phyloP scores from a whole-genome alignment of 352 stramenopile genomes.

The Phytophthora rubi region DNA sequence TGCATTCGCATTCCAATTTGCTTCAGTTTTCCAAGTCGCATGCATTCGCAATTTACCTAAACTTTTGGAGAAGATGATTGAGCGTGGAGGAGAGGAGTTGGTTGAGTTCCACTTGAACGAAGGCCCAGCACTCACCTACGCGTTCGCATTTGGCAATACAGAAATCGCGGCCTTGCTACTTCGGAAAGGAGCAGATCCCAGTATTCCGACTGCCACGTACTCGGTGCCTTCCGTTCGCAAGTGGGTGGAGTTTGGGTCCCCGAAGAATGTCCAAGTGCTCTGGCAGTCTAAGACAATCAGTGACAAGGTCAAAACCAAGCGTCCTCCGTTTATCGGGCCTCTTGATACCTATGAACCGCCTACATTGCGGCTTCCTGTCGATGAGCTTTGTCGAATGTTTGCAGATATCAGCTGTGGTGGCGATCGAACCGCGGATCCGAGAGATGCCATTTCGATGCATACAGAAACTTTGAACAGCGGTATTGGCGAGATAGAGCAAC shows the following conservation, averaged over 20 bases:
- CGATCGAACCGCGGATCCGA: background rate
- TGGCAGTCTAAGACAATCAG: slow-evolving; percentile 16
- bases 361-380: slow-evolving; percentile 22
- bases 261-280: slow-evolving; percentile 33
- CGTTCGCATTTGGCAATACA: slow-evolving; percentile 64
- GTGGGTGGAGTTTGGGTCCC: slow-evolving; percentile 65
- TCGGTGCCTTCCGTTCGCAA: slow-evolving; percentile 64
- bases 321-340: slow-evolving; percentile 36
- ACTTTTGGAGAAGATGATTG: slow-evolving; percentile 60
- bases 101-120: slow-evolving; percentile 69
- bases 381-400: slow-evolving; percentile 35
- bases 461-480: background rate
- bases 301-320: background rate
- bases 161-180: slow-evolving; percentile 44
- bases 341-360: slow-evolving; percentile 33
- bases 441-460: background rate
- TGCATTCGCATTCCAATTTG: slow-evolving; percentile 77
- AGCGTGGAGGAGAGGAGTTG: slow-evolving; percentile 58
- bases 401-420: slow-evolving; percentile 5
- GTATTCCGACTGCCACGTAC: slow-evolving; percentile 55
- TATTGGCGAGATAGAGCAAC: background rate
- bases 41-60: slow-evolving; percentile 57
- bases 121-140: slow-evolving; percentile 62
- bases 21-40: slow-evolving; percentile 62
- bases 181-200: slow-evolving; percentile 50